Evolutionary conservation across 176 grass and related monocot species (phyloP).

Genomic region (Cenchrus fungigraminus): DNA sequence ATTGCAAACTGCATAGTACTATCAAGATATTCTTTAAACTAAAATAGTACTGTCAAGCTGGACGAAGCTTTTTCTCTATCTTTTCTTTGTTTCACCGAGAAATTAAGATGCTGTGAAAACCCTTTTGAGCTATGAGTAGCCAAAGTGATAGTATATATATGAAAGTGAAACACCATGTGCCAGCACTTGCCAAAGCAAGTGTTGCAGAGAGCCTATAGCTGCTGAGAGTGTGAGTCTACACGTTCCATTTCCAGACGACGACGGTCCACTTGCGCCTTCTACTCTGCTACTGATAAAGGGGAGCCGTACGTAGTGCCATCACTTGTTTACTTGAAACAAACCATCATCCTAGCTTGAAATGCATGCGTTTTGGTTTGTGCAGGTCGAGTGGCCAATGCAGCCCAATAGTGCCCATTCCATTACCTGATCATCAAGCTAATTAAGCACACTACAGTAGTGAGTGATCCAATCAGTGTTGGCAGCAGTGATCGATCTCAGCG

Average conservation of each 20-base stretch:
- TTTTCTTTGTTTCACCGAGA: background rate
- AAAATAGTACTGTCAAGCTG: no score
- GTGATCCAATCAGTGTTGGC: background rate
- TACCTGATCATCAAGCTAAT: slow-evolving; percentile 9
- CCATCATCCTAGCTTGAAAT: background rate
- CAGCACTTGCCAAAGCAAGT: background rate
- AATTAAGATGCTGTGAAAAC: slow-evolving; percentile 20
- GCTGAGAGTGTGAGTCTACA: background rate
- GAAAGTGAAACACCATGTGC: background rate
- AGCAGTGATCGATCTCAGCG: slow-evolving; percentile 1
- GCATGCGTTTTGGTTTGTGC: background rate
- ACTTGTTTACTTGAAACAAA: background rate
- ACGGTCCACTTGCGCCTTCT: background rate
- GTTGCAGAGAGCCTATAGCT: no score
- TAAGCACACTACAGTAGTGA: background rate
- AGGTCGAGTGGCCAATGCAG: slow-evolving; percentile 30
- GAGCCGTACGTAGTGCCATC: no score
- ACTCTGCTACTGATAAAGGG: background rate
- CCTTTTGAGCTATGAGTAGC: background rate
- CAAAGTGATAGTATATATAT: background rate
- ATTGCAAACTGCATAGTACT: background rate
- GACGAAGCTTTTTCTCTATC: background rate
- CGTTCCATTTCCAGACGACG: background rate
- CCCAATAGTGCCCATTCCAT: slow-evolving; percentile 24
- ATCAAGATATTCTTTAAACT: background rate